Conservation (phyloP, 163 green algal species). For the Trebouxia gelatinosa region DNA sequence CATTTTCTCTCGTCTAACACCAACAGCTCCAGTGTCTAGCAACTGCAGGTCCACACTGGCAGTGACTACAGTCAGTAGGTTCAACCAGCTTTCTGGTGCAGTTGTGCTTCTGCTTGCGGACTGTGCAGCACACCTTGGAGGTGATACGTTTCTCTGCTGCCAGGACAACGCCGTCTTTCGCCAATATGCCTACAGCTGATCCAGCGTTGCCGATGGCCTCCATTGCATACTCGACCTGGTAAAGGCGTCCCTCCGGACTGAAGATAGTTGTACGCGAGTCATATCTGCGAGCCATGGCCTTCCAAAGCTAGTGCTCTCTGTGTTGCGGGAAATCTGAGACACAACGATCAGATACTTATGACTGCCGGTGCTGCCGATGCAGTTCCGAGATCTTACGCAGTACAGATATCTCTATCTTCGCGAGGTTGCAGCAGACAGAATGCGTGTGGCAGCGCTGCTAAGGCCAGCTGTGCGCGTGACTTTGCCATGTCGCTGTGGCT, state of each 20-base stretch:
- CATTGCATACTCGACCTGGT: constrained; percentile 98
- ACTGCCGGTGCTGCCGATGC: too few species aligned
- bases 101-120: background rate
- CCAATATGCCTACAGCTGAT: constrained; percentile 87
- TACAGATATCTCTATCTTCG: too few species aligned
- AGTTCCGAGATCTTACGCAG: too few species aligned
- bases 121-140: constrained; percentile 78
- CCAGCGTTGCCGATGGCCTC: constrained; percentile 99
- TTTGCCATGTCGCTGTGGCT: too few species aligned
- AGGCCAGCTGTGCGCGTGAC: too few species aligned
- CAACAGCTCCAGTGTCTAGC: constrained; percentile 89
- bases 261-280: constrained; percentile 98
- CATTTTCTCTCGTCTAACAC: constrained; percentile 96
- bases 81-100: background rate
- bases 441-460: too few species aligned
- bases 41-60: constrained; percentile 63
- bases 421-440: too few species aligned
- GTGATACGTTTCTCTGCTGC: constrained; percentile 98
- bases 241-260: constrained; percentile 92
- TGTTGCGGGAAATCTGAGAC: too few species aligned
- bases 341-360: too few species aligned
- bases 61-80: background rate
- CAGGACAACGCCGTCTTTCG: constrained; percentile 92
- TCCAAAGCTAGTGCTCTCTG: background rate
- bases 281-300: constrained; percentile 83